A percentile compares a stretch with the other conserved stretches of the same genome.
Evolutionary conservation across 176 grass and related monocot genomes (phyloP).

Genomic region (Carex scoparia): DNA sequence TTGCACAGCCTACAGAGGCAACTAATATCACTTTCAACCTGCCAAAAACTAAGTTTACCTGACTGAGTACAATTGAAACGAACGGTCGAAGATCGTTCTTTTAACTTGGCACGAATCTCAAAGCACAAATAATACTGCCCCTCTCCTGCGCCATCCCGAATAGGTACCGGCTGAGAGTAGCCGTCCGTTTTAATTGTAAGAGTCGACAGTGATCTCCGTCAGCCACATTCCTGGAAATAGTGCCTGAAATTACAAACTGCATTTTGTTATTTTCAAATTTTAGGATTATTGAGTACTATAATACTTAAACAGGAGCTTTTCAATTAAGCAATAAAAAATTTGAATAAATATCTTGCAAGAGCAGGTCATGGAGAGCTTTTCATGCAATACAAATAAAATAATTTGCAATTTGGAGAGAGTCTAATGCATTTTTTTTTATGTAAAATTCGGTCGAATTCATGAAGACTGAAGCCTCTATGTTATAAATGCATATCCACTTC

Average conservation of each 20-base stretch:
- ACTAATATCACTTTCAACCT: background rate
- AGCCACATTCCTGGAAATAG: conserved; percentile 10
- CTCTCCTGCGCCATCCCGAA: too few species aligned
- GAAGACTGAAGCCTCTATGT: background rate
- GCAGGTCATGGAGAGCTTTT: background rate
- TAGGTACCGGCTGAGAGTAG: too few species aligned
- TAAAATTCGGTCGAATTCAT: background rate
- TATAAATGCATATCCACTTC: background rate
- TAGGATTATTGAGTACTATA: background rate
- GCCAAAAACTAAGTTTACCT: background rate
- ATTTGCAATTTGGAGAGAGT: background rate
- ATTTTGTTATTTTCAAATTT: background rate
- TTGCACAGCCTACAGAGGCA: background rate
- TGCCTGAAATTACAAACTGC: conserved; percentile 8
- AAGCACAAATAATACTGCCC: too few species aligned
- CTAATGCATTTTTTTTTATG: background rate
- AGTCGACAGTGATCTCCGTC: conserved; percentile 4
- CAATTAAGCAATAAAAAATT: background rate
- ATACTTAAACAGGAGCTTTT: background rate
- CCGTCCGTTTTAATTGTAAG: background rate
- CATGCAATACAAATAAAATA: background rate
- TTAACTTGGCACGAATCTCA: too few species aligned
- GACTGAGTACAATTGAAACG: too few species aligned
- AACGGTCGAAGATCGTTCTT: too few species aligned
- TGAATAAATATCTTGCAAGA: background rate